Percentiles rank a stretch among this genome's conserved stretches.
These are phyloP conservation scores for Alternaria burnsii DNA, from an alignment of 2,329 filamentous ascomycete species.

Conservation along the genomic window DNA sequence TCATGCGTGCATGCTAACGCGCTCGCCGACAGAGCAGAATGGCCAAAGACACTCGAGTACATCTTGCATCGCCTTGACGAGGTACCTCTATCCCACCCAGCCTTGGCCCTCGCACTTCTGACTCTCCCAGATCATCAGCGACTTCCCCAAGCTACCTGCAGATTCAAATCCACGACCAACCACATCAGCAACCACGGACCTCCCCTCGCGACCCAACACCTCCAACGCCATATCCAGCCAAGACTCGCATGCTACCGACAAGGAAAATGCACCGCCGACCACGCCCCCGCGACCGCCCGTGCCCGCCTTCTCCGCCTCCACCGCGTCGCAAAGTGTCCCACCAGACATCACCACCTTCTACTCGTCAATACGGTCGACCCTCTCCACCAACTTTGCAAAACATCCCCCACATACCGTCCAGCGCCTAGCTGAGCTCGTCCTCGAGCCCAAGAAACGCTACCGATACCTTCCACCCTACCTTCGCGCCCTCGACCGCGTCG, in stretches of 20 bases:
- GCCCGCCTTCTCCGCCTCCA: constrained; percentile 52
- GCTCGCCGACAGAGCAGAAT: constrained; percentile 65
- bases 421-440: constrained; percentile 84
- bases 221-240: constrained; percentile 42
- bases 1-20: constrained; percentile 34
- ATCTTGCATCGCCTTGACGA: constrained; percentile 74
- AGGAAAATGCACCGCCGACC: constrained; percentile 70
- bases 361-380: constrained; percentile 56
- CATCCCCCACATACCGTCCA: constrained; percentile 93
- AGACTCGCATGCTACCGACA: constrained; percentile 67
- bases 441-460: constrained; percentile 81
- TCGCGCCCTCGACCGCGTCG: constrained; percentile 87
- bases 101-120: not conserved
- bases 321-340: constrained; percentile 40
- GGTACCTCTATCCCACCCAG: constrained; percentile 48
- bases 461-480: constrained; percentile 83
- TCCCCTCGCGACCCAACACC: constrained; percentile 27
- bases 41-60: constrained; percentile 72
- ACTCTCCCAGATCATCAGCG: constrained; percentile 71
- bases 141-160: constrained; percentile 73
- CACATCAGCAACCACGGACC: constrained; percentile 49
- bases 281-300: constrained; percentile 52
- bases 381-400: constrained; percentile 72
- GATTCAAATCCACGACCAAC: constrained; percentile 53
- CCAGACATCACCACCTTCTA: constrained; percentile 44